A percentile compares a stretch with the other conserved stretches of the same genome.
These are phyloP conservation scores for Trypanosoma boissoni DNA, from an alignment of 208 protist genomes.

Conservation along the genomic window DNA sequence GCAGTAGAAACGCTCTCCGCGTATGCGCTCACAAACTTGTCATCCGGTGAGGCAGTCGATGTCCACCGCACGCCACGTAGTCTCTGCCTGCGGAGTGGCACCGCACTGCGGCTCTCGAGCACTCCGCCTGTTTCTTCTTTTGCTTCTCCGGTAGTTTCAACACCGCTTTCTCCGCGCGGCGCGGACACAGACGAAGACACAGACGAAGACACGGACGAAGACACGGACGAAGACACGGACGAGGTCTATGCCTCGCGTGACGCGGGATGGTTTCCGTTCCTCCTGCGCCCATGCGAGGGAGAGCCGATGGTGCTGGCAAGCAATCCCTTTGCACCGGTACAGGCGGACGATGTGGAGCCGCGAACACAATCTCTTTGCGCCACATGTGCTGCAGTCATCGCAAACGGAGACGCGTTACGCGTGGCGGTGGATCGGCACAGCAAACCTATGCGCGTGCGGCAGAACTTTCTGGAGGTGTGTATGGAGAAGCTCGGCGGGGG, in stretches of 20 bases:
- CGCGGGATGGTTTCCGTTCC: conserved; percentile 23
- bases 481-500: conserved; percentile 28
- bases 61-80: background rate
- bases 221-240: conserved; percentile 13
- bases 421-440: conserved; percentile 20
- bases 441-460: conserved; percentile 5
- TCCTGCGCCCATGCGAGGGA: conserved; percentile 10
- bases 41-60: background rate
- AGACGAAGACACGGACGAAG: conserved; percentile 13
- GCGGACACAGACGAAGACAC: too few species aligned
- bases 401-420: conserved; percentile 11
- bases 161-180: too few species aligned
- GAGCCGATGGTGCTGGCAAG: conserved; percentile 13
- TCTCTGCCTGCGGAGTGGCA: conserved; percentile 6
- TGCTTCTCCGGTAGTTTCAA: background rate
- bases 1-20: background rate
- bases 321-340: background rate
- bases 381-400: conserved; percentile 5
- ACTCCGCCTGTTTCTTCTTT: background rate
- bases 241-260: conserved; percentile 17
- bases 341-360: conserved; percentile 8
- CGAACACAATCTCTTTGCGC: conserved; percentile 8
- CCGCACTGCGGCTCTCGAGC: background rate
- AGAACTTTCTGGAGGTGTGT: conserved; percentile 15
- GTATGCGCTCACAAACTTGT: background rate